Percentiles rank a stretch among this genome's conserved stretches.
Conservation (phyloP, 2,329 filamentous ascomycete species). For the Emmonsia crescens region DNA sequence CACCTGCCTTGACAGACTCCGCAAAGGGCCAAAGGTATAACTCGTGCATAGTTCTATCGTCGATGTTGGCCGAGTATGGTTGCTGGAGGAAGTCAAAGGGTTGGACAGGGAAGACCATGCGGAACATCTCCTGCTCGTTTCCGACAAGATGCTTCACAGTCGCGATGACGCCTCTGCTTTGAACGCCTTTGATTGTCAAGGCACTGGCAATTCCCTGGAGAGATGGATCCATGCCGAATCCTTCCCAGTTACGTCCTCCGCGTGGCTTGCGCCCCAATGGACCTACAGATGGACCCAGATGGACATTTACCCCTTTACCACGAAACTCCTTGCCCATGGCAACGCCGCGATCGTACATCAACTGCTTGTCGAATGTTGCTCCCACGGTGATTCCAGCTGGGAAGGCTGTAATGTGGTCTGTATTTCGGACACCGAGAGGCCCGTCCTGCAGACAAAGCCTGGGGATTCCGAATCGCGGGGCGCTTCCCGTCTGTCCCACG, state of each 20-base stretch:
- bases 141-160: constrained; percentile 48
- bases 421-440: constrained; percentile 59
- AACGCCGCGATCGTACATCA: constrained; percentile 57
- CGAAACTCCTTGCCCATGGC: constrained; percentile 61
- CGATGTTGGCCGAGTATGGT: constrained; percentile 39
- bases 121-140: constrained; percentile 36
- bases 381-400: constrained; percentile 68
- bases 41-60: constrained; percentile 40
- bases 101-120: constrained; percentile 38
- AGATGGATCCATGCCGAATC: constrained; percentile 59
- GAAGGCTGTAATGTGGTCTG: constrained; percentile 66
- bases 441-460: constrained; percentile 63
- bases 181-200: constrained; percentile 46
- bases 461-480: constrained; percentile 58
- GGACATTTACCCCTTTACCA: constrained; percentile 62
- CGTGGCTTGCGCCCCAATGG: constrained; percentile 61
- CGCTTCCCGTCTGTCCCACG: constrained; percentile 66
- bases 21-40: constrained; percentile 41
- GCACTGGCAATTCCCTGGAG: constrained; percentile 46
- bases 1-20: constrained; percentile 38
- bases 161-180: constrained; percentile 46
- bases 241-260: constrained; percentile 66
- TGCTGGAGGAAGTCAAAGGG: constrained; percentile 6
- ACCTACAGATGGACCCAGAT: constrained; percentile 59
- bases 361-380: constrained; percentile 62